Base-by-base conservation (phyloP, 345 rosid species). In the Citrus cavaleriei region DNA sequence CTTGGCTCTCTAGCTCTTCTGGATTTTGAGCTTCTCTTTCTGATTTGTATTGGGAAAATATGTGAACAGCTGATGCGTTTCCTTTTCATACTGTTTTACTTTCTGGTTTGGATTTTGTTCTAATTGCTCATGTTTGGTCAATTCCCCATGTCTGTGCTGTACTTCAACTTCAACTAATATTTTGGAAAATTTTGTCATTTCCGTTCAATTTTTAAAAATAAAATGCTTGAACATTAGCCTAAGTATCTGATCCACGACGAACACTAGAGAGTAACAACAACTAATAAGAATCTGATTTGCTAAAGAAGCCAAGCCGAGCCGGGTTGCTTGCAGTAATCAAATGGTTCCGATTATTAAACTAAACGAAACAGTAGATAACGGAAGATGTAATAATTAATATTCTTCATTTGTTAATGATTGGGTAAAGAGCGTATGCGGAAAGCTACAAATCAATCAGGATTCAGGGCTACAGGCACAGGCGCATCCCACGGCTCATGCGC, bases 401-500 rank as follows among this genome's bases (percentile, higher is more conserved):
- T 3, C 51, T 12, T 46, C 51, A 75, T 13, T 49, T n/a, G 40
- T 63, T 27, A 81, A 79, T 76, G 78, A 76, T 76, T 76, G 78
- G 68, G 40, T 77, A 46, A 21, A 49, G 72, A 16, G 73, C 87
- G 83, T 78, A 1, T 19, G 65, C 49, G 80, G 12, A 59, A 84
- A 78, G 87, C 75, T 70, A 74, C 55, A 75, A 68, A 69, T 76
- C 77, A 79, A 76, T 46, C 82, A 80, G 80, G n/a, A 79, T 74
- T 46, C 82, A 80, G 80, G n/a, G 25, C 24, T n/a, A 19, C 9
- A 1, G 28, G 0, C 28, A 78, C 68, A 77, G 77, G 86, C 76
- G 85, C 55, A 72, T 70, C 80, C 91, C 61, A 80, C 81, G 85
- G 87, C 89, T 81, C 83, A 81, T 85, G 82, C 88, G 82, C 84